Conservation (phyloP, 2,329 filamentous ascomycete genomes). For the Sporothrix dimorphospora region DNA sequence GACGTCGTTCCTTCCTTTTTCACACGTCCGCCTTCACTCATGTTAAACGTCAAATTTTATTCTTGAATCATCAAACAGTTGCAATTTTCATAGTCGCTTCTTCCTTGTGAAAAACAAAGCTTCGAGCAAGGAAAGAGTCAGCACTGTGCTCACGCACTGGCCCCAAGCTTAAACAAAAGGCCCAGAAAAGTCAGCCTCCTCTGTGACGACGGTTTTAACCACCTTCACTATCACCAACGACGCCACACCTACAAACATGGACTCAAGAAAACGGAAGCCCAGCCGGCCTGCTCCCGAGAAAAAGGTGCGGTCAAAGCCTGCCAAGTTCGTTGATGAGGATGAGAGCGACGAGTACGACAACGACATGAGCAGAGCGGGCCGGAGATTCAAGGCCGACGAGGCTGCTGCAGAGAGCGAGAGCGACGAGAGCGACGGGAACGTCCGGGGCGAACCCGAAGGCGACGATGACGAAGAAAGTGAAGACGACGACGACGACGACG, state of each 20-base stretch:
- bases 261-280: constrained; percentile 48
- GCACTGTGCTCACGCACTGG: too few species aligned
- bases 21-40: constrained; percentile 2
- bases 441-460: constrained; percentile 29
- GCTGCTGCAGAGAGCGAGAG: constrained; percentile 32
- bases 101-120: neutral
- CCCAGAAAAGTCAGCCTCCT: neutral
- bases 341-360: constrained; percentile 23
- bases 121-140: neutral
- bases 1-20: neutral
- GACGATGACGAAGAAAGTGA: constrained; percentile 37
- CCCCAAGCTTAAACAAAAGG: neutral
- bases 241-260: constrained; percentile 37
- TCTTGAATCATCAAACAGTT: neutral
- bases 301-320: constrained; percentile 45
- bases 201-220: neutral
- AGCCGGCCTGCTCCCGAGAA: constrained; percentile 45
- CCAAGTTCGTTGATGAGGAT: constrained; percentile 17
- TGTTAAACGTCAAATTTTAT: neutral
- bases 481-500: constrained; percentile 7
- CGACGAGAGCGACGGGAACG: constrained; percentile 29
- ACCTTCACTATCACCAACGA: neutral
- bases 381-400: constrained; percentile 36
- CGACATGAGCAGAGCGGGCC: constrained; percentile 25
- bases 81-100: neutral